Evolutionary conservation across 192 early-diverging fungal genomes (phyloP).

Genomic region (Linnemannia schmuckeri): DNA sequence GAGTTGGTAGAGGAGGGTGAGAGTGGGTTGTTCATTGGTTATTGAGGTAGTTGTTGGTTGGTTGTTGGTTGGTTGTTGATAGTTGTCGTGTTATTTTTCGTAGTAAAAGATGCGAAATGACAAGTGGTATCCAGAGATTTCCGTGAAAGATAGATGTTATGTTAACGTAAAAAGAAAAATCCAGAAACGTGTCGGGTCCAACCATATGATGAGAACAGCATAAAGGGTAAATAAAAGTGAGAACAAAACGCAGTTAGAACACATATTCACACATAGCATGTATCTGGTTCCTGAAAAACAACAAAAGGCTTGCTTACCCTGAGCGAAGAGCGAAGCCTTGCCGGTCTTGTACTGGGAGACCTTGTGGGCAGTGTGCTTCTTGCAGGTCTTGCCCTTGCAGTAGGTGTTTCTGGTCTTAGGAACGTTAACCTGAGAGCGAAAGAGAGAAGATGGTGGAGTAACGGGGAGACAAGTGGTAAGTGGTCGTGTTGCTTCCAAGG

Average conservation of each 20-base stretch:
- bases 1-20: no score
- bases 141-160: neutral
- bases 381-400: slow-evolving; percentile 98
- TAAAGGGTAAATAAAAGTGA: neutral
- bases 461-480: neutral
- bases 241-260: neutral
- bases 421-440: slow-evolving; percentile 88
- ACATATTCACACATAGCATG: neutral
- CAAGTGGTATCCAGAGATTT: neutral
- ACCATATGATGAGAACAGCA: neutral
- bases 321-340: slow-evolving; percentile 98
- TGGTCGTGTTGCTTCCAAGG: neutral
- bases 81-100: neutral
- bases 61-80: neutral
- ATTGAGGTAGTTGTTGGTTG: neutral
- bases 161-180: neutral
- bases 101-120: neutral
- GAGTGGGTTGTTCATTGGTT: neutral
- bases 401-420: slow-evolving; percentile 99
- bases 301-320: slow-evolving; percentile 77
- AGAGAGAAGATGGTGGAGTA: neutral
- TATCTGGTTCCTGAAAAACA: neutral
- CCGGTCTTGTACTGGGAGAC: slow-evolving; percentile 99
- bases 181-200: neutral
- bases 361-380: slow-evolving; percentile 99